These are phyloP conservation scores for Podaxis mareebaensis DNA, from an alignment of 768 basidiomycete species.

Conservation along the genomic window DNA sequence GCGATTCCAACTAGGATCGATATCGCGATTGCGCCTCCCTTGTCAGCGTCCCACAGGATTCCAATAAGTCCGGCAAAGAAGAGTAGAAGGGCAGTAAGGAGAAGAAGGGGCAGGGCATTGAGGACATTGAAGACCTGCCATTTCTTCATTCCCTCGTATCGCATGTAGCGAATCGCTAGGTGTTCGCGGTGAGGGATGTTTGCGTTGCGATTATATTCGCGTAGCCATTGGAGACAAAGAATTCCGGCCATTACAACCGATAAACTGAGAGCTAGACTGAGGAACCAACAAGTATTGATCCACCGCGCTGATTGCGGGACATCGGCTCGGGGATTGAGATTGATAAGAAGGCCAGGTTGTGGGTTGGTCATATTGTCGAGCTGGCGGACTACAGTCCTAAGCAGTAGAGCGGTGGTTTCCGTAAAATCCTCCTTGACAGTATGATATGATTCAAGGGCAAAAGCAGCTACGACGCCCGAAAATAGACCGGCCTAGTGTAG, in stretches of 20 bases:
- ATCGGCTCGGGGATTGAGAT: neutral
- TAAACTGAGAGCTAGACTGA: slow-evolving; percentile 20
- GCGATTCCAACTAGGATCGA: slow-evolving; percentile 11
- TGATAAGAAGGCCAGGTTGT: neutral
- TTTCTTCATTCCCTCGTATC: slow-evolving; percentile 18
- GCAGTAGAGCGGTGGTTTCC: slow-evolving; percentile 16
- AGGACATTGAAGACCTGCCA: slow-evolving; percentile 22
- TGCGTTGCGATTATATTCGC: slow-evolving; percentile 21
- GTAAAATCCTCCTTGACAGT: slow-evolving; percentile 22
- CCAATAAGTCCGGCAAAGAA: slow-evolving; percentile 23
- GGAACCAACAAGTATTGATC: slow-evolving; percentile 20
- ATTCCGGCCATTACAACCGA: slow-evolving; percentile 18
- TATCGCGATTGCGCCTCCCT: slow-evolving; percentile 14
- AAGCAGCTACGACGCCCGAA: slow-evolving; percentile 26
- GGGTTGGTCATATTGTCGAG: slow-evolving; percentile 21
- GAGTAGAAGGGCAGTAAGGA: slow-evolving; percentile 19
- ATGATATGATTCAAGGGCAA: slow-evolving; percentile 25
- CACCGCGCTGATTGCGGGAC: neutral
- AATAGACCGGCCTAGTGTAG: slow-evolving; percentile 24
- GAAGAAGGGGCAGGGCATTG: slow-evolving; percentile 16
- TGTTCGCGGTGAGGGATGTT: slow-evolving; percentile 9
- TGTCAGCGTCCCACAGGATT: slow-evolving; percentile 17
- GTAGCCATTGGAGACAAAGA: slow-evolving; percentile 23
- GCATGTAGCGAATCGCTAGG: slow-evolving; percentile 19
- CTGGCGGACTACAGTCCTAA: neutral